Percentiles rank a stretch among this genome's conserved stretches.
These are phyloP conservation scores for Madurella mycetomatis DNA, from an alignment of 2,329 filamentous ascomycete genomes.

Conservation along the genomic window DNA sequence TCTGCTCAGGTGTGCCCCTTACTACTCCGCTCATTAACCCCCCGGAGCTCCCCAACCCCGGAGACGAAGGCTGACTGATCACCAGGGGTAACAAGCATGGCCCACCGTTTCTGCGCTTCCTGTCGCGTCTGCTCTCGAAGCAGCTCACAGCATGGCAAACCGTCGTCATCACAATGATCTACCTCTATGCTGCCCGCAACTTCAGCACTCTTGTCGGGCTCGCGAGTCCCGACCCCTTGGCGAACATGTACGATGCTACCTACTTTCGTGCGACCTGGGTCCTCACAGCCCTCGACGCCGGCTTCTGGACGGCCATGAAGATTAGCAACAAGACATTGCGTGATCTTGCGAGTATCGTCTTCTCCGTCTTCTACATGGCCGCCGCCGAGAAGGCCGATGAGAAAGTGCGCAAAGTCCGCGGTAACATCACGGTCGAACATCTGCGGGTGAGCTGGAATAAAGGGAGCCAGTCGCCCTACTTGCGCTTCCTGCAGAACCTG, in stretches of 20 bases:
- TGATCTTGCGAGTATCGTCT: constrained; percentile 77
- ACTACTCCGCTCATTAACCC: too few species aligned
- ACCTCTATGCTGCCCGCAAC: constrained; percentile 86
- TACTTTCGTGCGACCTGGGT: constrained; percentile 98
- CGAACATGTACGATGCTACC: constrained; percentile 85
- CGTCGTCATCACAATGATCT: constrained; percentile 79
- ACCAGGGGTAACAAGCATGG: constrained; percentile 79
- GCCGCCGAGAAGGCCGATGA: constrained; percentile 93
- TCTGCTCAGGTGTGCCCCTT: constrained; percentile 60
- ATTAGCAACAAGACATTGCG: constrained; percentile 74
- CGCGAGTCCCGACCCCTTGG: constrained; percentile 87
- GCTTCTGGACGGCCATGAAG: constrained; percentile 98
- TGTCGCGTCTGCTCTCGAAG: constrained; percentile 68
- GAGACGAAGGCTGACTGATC: constrained; percentile 12
- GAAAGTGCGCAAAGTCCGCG: constrained; percentile 87
- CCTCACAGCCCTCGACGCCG: constrained; percentile 87
- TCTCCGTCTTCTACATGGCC: constrained; percentile 85
- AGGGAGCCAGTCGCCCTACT: constrained; percentile 72
- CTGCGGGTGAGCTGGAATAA: constrained; percentile 95
- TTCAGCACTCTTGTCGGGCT: constrained; percentile 89
- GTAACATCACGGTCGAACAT: constrained; percentile 83
- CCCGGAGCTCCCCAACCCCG: neutral
- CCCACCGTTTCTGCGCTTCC: constrained; percentile 65
- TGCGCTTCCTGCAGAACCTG: constrained; percentile 66
- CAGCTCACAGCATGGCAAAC: constrained; percentile 86